Evolutionary conservation across 192 early-diverging fungal species (phyloP).

Genomic region (Coemansia sp.): DNA sequence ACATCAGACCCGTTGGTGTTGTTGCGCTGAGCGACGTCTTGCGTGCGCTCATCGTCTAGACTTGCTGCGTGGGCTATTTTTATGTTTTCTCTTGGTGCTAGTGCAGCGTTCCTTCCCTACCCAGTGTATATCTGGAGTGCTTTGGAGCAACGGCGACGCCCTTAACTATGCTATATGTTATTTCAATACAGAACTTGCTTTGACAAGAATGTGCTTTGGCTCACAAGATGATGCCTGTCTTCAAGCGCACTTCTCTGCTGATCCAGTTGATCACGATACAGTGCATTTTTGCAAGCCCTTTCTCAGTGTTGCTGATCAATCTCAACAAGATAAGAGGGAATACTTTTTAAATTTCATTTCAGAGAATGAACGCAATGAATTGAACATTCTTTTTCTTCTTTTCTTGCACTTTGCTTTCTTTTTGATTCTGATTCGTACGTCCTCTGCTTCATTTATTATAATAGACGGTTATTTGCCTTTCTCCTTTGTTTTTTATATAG

Average conservation of each 20-base stretch:
- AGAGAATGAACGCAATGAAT: not conserved
- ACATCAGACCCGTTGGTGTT: slow-evolving; percentile 77
- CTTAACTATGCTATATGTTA: not conserved
- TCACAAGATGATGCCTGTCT: too few relatives aligned
- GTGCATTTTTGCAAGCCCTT: too few relatives aligned
- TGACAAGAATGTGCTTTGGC: too few relatives aligned
- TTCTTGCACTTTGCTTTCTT: not conserved
- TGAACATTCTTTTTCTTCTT: not conserved
- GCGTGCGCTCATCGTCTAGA: slow-evolving; percentile 47
- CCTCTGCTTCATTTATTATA: not conserved
- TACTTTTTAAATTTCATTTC: too few relatives aligned
- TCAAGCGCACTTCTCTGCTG: not conserved
- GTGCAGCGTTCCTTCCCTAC: not conserved
- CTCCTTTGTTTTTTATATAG: not conserved
- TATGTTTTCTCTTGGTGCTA: not conserved
- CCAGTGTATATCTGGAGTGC: not conserved
- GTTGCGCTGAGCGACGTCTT: slow-evolving; percentile 86
- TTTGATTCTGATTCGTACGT: not conserved
- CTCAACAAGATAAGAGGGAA: not conserved
- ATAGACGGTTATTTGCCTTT: slow-evolving; percentile 1
- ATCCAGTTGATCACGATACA: slow-evolving; percentile 7
- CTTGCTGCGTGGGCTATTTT: not conserved
- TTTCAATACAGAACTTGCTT: not conserved
- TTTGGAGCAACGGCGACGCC: too few relatives aligned
- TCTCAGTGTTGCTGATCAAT: not conserved